Evolutionary conservation across 768 basidiomycete species (phyloP).

Genomic region (Cyclocybe aegerita): DNA sequence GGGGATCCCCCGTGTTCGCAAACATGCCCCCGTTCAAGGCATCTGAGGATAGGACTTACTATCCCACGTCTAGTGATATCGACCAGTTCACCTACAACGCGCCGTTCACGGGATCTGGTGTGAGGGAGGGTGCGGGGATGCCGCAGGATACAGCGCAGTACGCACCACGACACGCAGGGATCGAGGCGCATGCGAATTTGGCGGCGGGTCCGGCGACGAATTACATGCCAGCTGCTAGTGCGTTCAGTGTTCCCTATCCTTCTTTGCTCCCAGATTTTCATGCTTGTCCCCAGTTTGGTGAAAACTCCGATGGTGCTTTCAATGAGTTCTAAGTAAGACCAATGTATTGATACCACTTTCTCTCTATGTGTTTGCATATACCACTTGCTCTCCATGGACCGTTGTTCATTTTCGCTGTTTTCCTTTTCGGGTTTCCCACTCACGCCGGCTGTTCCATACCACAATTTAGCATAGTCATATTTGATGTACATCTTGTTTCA

Average conservation of each 20-base stretch:
- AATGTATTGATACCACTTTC: not conserved
- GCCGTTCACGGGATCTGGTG: slow-evolving; percentile 26
- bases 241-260: slow-evolving; percentile 22
- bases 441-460: too few species aligned
- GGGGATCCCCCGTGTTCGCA: slow-evolving; percentile 43
- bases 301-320: slow-evolving; percentile 33
- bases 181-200: slow-evolving; percentile 12
- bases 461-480: too few species aligned
- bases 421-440: not conserved
- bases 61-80: slow-evolving; percentile 39
- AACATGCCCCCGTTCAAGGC: slow-evolving; percentile 37
- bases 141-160: slow-evolving; percentile 3
- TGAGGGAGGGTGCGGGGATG: slow-evolving; percentile 11
- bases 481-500: too few species aligned
- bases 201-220: slow-evolving; percentile 12
- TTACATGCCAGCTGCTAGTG: slow-evolving; percentile 17
- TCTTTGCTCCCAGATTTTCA: slow-evolving; percentile 35
- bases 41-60: slow-evolving; percentile 36
- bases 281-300: slow-evolving; percentile 44
- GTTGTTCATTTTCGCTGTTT: not conserved
- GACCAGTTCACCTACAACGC: slow-evolving; percentile 53
- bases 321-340: not conserved
- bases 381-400: not conserved
- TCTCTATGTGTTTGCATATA: not conserved
- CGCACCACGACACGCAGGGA: slow-evolving; percentile 10